Evolutionary conservation across 257 asterid species (phyloP), one percentile per base, ranked within the genome.

Genomic region (Gentiana straminea): DNA sequence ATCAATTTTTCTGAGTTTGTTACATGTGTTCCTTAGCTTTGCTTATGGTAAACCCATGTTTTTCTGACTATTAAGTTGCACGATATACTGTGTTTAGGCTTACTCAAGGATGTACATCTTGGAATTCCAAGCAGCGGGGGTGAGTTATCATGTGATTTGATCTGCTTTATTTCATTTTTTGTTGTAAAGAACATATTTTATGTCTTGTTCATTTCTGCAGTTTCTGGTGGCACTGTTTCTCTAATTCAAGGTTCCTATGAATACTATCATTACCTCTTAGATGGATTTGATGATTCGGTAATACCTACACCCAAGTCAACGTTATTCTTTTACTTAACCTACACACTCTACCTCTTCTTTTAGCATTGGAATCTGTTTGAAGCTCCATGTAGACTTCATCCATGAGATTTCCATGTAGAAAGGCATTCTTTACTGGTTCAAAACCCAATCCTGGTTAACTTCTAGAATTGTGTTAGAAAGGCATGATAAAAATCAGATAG

Each of bases 271-370:
- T 91, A 91, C 86, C 92, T 91, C 68, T 95, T 82, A 37, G 94
- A 91, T 73, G 96, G 96, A 57, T 72, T 76, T 81, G 95, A 91
- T 68, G 98, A 91, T 74, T 87, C 94, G 95, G 98, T 91, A 83
- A 77, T 71, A 41, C 46, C 46, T 41, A 41, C 46, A 41, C 9
- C 46, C 46, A 41, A 41, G 46, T 41, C 7, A 41, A 41, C 24
- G 24, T 24, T 24, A 24, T 24, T 24, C 24, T 24, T 24, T 24
- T 24, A 24, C 24, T 24, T 24, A 24, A 24, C 24, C 24, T 24
- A 24, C 24, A 24, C 24, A 24, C 24, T 24, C 24, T 24, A 24
- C 24, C 24, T 24, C 24, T 24, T 24, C 24, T 24, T 24, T 24
- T 24, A 24, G 24, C 24, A 24, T 24, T 24, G 24, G 24, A 24